These are phyloP conservation scores for Eucalyptus sideroxylon DNA, from an alignment of 345 rosid species.

Conservation along the genomic window DNA sequence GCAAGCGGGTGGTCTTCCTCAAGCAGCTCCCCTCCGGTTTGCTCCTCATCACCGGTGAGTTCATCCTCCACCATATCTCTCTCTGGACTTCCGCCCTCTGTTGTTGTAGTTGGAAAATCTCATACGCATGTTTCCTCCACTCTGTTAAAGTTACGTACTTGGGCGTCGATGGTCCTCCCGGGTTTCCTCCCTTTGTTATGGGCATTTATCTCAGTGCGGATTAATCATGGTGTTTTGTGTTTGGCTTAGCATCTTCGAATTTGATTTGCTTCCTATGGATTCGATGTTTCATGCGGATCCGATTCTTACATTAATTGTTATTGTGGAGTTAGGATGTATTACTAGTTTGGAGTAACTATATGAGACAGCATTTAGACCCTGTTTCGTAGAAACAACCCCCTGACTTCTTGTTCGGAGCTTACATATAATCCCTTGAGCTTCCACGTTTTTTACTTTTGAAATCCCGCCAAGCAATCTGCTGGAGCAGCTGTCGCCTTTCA, in stretches of 20 bases:
- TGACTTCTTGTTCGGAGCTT: neutral
- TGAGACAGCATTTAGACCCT: neutral
- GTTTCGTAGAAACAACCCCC: neutral
- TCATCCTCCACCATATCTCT: neutral
- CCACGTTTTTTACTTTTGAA: neutral
- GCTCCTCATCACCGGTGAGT: conserved; percentile 70
- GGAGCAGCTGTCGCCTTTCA: neutral
- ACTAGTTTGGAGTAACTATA: neutral
- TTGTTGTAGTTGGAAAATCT: neutral
- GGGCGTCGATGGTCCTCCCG: neutral
- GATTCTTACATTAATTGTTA: neutral
- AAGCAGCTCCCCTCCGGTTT: conserved; percentile 86
- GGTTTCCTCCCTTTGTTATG: neutral
- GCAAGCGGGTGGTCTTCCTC: conserved; percentile 77
- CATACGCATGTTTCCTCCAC: neutral
- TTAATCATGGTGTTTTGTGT: neutral
- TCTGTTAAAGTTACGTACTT: neutral
- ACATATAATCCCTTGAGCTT: neutral
- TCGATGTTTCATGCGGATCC: neutral
- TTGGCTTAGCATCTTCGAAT: neutral
- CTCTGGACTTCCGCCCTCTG: neutral
- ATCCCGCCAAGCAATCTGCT: neutral
- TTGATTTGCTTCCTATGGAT: neutral
- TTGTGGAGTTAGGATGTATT: neutral
- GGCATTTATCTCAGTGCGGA: neutral